Base-by-base conservation (phyloP, 805 yeast genomes). In the Barnettozyma vustinii region DNA sequence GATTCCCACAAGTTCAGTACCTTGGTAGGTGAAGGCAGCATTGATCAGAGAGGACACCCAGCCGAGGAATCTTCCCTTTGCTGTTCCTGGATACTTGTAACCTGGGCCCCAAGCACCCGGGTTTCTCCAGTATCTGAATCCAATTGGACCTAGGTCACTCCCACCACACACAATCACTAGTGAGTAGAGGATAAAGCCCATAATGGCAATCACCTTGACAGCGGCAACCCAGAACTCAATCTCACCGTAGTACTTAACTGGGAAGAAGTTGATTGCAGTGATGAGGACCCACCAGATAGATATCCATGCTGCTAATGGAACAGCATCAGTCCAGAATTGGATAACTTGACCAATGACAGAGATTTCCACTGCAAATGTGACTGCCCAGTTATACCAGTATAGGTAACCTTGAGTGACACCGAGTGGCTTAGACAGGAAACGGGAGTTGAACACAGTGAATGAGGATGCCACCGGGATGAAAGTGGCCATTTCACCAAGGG, bases 1-100 rank as follows among this genome's bases (percentile, higher is more conserved):
- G 48, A 85, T 73, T 66, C 90, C 91, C 20, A 83, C 80, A 62
- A 83, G 72, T 64, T 85, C 94, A 44, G 85, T 82, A 65, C 91
- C 91, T 68, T 84, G 90, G 65, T 77, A 84, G 25, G 91, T 84
- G 72, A 85, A 85, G n/a, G 87, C 85, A 35, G 91, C 87, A 49
- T 78, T 79, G 53, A 84, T 75, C 58, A 84, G 71, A 5, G 89
- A 83, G 9, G 81, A 72, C 47, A 83, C 75, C 84, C 85, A 83
- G 45, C 88, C 88, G 45, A 83, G 67, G 60, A 84, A 82, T 61
- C 82, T 72, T 45, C 73, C 86, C 42, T 83, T 79, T 52, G 72
- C 69, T 9, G 57, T 58, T 60, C 78, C 70, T 15, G 61, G 52
- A 12, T 80, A 79, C 33, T 76, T 65, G 35, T 76, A 74, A 45